phyloP scores from a whole-genome alignment of 2,329 filamentous ascomycete genomes.

The Seiridium unicorne region DNA sequence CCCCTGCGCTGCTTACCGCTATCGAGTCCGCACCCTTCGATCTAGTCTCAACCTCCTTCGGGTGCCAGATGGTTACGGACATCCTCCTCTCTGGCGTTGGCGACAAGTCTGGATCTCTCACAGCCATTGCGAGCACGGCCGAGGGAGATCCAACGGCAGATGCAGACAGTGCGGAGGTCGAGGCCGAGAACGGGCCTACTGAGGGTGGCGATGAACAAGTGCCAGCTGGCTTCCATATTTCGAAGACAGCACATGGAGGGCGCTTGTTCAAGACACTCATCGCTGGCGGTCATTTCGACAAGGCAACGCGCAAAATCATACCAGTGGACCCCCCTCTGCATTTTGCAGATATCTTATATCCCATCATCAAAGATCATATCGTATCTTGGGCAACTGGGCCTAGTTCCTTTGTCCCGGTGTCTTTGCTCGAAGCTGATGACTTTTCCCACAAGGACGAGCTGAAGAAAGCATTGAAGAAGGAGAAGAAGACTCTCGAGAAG shows the following conservation, averaged over 20 bases:
- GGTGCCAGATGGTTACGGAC: constrained; percentile 82
- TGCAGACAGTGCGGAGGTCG: constrained; percentile 21
- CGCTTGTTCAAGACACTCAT: constrained; percentile 91
- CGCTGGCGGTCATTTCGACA: constrained; percentile 84
- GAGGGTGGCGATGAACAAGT: constrained; percentile 18
- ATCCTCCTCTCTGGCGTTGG: constrained; percentile 74
- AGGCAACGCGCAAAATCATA: constrained; percentile 66
- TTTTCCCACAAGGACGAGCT: constrained; percentile 68
- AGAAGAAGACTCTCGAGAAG: constrained; percentile 68
- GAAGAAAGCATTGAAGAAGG: constrained; percentile 68
- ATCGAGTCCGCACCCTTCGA: constrained; percentile 67
- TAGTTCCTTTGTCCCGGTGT: constrained; percentile 83
- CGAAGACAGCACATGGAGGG: constrained; percentile 62
- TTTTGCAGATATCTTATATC: constrained; percentile 82
- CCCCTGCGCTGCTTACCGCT: constrained; percentile 71
- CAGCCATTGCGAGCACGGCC: constrained; percentile 65
- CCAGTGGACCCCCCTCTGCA: constrained; percentile 72
- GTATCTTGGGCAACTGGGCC: constrained; percentile 83
- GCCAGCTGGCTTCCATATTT: constrained; percentile 51
- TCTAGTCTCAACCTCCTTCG: constrained; percentile 74
- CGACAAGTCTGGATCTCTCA: constrained; percentile 73
- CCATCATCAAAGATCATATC: constrained; percentile 71
- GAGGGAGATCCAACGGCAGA: constrained; percentile 49
- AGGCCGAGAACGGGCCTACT: constrained; percentile 33
- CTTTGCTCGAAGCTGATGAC: constrained; percentile 71